Conservation (phyloP, 2,329 filamentous ascomycete species). For the Tolypocladium ovalisporum region DNA sequence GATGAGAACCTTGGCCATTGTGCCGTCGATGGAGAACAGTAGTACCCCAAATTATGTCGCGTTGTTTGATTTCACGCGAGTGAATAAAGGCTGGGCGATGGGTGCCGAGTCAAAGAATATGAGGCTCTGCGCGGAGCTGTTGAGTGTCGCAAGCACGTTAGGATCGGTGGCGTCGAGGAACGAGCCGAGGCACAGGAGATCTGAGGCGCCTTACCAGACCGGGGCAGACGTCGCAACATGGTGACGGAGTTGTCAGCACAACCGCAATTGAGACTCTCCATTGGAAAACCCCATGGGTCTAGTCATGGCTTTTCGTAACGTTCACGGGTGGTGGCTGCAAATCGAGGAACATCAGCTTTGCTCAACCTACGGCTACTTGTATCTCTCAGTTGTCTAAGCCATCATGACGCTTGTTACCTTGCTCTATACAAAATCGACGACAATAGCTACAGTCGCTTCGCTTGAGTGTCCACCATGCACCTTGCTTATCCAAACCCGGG, state of each 20-base stretch:
- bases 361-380: no score
- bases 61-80: no score
- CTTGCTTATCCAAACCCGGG: background rate
- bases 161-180: background rate
- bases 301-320: background rate
- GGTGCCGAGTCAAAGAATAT: background rate
- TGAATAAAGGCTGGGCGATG: background rate
- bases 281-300: no score
- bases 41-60: no score
- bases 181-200: background rate
- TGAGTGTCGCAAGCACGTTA: background rate
- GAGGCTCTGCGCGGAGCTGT: background rate
- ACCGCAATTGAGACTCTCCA: background rate
- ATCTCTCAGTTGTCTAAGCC: background rate
- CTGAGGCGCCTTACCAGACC: background rate
- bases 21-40: background rate
- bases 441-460: background rate
- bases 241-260: background rate
- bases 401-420: background rate
- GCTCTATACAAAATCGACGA: background rate
- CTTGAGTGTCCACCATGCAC: background rate
- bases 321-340: no score
- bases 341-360: no score
- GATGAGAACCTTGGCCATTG: slow-evolving; percentile 28
- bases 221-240: background rate